These are phyloP conservation scores for Somion occarium DNA, from an alignment of 1,284 basidiomycete genomes.

Conservation along the genomic window DNA sequence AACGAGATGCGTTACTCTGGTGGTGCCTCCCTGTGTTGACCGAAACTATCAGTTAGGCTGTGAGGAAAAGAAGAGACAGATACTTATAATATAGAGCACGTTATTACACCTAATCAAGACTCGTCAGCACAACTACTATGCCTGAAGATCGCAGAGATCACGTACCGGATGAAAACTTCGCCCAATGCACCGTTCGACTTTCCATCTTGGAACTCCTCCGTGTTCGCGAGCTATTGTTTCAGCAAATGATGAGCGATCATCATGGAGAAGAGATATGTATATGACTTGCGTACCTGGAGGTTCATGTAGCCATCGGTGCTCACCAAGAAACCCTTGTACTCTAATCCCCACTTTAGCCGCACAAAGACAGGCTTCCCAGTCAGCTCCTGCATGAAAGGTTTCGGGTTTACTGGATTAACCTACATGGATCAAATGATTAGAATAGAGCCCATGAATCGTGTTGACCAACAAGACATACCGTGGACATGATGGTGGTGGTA, in stretches of 20 bases:
- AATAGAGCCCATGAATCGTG: neutral
- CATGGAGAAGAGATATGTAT: conserved; percentile 3
- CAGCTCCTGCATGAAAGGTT: conserved; percentile 97
- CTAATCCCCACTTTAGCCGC: conserved; percentile 97
- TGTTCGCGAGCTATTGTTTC: conserved; percentile 82
- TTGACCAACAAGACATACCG: conserved; percentile 33
- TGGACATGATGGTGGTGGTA: conserved; percentile 48
- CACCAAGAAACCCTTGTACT: conserved; percentile 98
- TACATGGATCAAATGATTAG: conserved; percentile 27
- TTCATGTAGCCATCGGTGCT: conserved; percentile 99
- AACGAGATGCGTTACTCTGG: conserved; percentile 26
- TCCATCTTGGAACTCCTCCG: conserved; percentile 97
- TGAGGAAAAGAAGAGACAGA: conserved; percentile 2
- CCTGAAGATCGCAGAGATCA: conserved; percentile 5
- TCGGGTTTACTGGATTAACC: conserved; percentile 96
- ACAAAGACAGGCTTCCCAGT: conserved; percentile 97
- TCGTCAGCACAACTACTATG: conserved; percentile 6
- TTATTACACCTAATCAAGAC: conserved; percentile 69
- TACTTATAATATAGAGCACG: conserved; percentile 89
- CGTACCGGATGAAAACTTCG: conserved; percentile 94
- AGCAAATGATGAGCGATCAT: conserved; percentile 5
- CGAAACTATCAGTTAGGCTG: conserved; percentile 25
- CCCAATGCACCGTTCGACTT: conserved; percentile 94
- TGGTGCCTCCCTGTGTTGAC: conserved; percentile 67
- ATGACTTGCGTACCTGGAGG: conserved; percentile 69